Evolutionary conservation across 139 green algal genomes (phyloP).

Genomic region (Coelastrella sp.): DNA sequence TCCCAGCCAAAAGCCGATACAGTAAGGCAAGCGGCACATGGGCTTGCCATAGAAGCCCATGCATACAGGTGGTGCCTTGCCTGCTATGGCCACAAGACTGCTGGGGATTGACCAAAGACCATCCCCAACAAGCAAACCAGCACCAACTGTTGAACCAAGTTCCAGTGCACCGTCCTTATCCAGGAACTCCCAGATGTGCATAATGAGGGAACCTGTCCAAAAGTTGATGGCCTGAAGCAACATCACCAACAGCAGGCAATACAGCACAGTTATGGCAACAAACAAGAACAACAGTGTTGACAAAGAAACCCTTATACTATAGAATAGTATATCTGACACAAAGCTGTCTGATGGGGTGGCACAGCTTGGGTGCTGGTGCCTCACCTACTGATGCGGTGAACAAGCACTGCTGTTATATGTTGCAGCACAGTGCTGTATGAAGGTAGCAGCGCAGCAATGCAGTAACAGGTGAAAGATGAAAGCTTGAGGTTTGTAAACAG

Average conservation of each 20-base stretch:
- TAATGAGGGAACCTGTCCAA: constrained; percentile 37
- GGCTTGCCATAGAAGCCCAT: constrained; percentile 44
- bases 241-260: neutral
- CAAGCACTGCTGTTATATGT: too few relatives aligned
- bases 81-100: constrained; percentile 36
- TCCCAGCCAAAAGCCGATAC: constrained; percentile 32
- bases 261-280: too few relatives aligned
- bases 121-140: constrained; percentile 55
- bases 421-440: too few relatives aligned
- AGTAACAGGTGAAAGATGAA: too few relatives aligned
- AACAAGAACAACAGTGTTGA: too few relatives aligned
- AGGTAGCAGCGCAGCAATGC: too few relatives aligned
- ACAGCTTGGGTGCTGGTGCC: too few relatives aligned
- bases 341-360: too few relatives aligned
- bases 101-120: constrained; percentile 52
- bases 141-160: constrained; percentile 39
- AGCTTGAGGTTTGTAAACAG: neutral
- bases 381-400: too few relatives aligned
- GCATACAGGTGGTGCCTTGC: constrained; percentile 39
- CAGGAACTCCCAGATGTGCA: constrained; percentile 31
- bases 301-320: too few relatives aligned
- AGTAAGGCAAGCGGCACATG: constrained; percentile 13
- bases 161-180: neutral
- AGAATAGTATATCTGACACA: too few relatives aligned
- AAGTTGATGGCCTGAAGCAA: constrained; percentile 47